Evolutionary conservation across 2,329 filamentous ascomycete genomes (phyloP).

Genomic region (Claviceps cyperi): DNA sequence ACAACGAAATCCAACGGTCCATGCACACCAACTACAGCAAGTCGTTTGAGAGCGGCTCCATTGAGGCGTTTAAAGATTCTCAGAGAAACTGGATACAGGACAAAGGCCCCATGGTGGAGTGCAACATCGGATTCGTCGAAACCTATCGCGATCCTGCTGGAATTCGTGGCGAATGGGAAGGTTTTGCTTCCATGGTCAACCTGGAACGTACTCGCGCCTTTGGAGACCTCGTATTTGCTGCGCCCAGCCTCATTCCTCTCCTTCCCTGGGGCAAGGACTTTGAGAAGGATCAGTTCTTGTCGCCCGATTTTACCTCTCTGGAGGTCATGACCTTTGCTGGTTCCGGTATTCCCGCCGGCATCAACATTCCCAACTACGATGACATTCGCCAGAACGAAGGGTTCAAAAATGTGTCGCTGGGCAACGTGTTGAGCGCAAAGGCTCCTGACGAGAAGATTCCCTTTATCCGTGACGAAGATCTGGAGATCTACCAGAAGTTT

Average conservation of each 20-base stretch:
- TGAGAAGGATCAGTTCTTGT: slow-evolving; percentile 91
- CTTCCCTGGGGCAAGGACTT: slow-evolving; percentile 81
- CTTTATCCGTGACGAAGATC: slow-evolving; percentile 68
- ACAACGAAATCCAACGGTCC: slow-evolving; percentile 58
- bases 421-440: slow-evolving; percentile 84
- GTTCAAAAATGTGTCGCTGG: slow-evolving; percentile 88
- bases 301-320: slow-evolving; percentile 88
- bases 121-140: slow-evolving; percentile 73
- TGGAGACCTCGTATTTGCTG: slow-evolving; percentile 66
- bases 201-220: slow-evolving; percentile 82
- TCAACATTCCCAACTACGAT: slow-evolving; percentile 59
- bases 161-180: slow-evolving; percentile 72
- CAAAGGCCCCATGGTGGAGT: slow-evolving; percentile 66
- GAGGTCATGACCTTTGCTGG: slow-evolving; percentile 71
- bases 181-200: slow-evolving; percentile 75
- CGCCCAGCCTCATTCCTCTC: slow-evolving; percentile 71
- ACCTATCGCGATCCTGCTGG: slow-evolving; percentile 75
- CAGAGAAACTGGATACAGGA: slow-evolving; percentile 74
- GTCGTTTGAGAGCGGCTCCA: slow-evolving; percentile 60
- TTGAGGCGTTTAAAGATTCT: slow-evolving; percentile 65
- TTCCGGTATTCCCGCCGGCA: slow-evolving; percentile 52
- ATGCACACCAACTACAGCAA: slow-evolving; percentile 63
- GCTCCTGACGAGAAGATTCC: slow-evolving; percentile 84
- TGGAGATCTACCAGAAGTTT: slow-evolving; percentile 66
- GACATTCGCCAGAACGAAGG: slow-evolving; percentile 69